Conservation (phyloP, 495 filamentous ascomycete genomes). For the Hyaloscypha finlandica region DNA sequence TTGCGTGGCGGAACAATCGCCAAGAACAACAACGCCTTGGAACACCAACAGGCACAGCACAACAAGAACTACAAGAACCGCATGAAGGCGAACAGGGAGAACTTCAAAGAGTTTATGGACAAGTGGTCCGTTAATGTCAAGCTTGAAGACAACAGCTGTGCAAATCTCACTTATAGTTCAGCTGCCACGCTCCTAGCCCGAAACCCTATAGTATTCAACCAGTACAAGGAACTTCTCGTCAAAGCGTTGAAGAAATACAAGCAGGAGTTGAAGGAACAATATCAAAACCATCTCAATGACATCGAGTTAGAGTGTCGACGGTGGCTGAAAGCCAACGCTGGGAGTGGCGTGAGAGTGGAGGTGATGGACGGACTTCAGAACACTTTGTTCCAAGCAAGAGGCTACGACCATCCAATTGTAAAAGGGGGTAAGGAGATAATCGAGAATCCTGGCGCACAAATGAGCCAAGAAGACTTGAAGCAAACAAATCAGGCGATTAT, state of each 20-base stretch:
- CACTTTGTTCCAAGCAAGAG: neutral
- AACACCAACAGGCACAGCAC: too few relatives aligned
- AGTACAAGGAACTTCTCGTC: neutral
- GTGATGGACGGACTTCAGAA: neutral
- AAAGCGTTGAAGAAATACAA: neutral
- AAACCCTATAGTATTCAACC: neutral
- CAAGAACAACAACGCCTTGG: too few relatives aligned
- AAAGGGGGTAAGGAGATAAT: neutral
- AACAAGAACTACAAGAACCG: too few relatives aligned
- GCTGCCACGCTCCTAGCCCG: neutral
- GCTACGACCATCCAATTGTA: neutral
- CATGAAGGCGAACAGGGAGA: neutral
- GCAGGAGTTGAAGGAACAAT: neutral
- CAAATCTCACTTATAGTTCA: neutral
- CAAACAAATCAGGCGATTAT: neutral
- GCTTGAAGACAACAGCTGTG: neutral
- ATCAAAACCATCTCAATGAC: neutral
- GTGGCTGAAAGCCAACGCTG: neutral
- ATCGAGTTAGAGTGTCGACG: neutral
- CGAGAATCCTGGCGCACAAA: neutral
- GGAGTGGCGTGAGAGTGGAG: neutral
- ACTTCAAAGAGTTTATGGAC: neutral
- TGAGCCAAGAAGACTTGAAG: neutral
- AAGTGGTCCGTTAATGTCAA: neutral
- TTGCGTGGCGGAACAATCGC: neutral